Evolutionary conservation across 2,329 filamentous ascomycete species (phyloP), one percentile per base, ranked within the genome.

Genomic region (Aspergillus alliaceus): DNA sequence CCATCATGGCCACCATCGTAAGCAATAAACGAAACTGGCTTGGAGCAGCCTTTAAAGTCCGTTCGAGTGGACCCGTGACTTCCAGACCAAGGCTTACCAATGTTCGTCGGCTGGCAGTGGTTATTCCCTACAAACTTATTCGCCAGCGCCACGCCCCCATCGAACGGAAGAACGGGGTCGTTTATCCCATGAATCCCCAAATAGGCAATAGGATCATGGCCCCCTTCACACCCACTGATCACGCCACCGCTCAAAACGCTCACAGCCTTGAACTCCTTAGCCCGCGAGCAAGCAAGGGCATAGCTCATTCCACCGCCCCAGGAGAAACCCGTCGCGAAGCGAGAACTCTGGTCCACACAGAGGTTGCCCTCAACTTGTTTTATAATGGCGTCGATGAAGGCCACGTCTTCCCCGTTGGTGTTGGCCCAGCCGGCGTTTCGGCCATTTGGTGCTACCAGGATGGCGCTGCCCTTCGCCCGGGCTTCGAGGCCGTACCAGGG

Each of bases 361-460:
- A 80, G 73, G 20, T 75, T 69, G 6, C 64, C 59, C 59, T 78
- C 71, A 25, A 79, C 65, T 8, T 66, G 68, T 29, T 69, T 65
- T 34, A 78, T 61, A 51, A 81, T 73, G 4, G 66, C 60, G 35
- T 78, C 72, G 39, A 42, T 42, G 20, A 42, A 18, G 9, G 39
- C n/a, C 22, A 42, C 62, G 51, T 80, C 79, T 47, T 78, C 70
- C 12, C 77, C 77, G 51, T 69, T 71, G 2, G 59, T 60, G 67
- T 80, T 80, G 34, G 64, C 76, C 77, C 77, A 80, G 22, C 78
- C 78, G 20, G 65, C 64, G 58, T 74, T 72, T 29, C 77, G 61
- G 9, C 77, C 78, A 44, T 79, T 67, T 22, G 79, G 79, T 1
- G 75, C 72, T 15, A 81, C 70, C 58, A 79, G 77, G 60, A 81